phyloP scores from a whole-genome alignment of 208 protist genomes.

The Wallacemonas sp. region DNA sequence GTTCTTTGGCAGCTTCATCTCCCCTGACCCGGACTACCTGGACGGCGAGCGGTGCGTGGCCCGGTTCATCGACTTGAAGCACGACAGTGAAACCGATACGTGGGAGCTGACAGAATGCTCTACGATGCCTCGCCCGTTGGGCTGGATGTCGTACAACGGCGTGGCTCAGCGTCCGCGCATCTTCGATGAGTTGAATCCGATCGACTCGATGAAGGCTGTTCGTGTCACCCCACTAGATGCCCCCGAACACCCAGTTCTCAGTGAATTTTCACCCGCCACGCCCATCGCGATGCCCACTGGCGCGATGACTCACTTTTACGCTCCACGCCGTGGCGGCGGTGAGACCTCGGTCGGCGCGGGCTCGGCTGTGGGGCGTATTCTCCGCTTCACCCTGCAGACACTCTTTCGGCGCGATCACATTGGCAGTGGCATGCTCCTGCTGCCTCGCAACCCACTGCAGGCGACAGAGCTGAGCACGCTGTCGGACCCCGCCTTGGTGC shows the following conservation, averaged over 20 bases:
- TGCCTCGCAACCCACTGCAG: conserved; percentile 55
- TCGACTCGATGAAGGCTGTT: conserved; percentile 30
- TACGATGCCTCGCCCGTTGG: conserved; percentile 25
- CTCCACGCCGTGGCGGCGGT: conserved; percentile 28
- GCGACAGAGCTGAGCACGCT: conserved; percentile 23
- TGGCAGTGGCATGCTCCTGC: conserved; percentile 26
- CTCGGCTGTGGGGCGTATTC: conserved; percentile 44
- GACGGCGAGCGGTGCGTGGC: conserved; percentile 63
- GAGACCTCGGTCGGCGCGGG: conserved; percentile 41
- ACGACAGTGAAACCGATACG: conserved; percentile 24
- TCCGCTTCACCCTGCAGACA: conserved; percentile 58
- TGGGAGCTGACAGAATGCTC: conserved; percentile 38
- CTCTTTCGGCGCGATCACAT: conserved; percentile 49
- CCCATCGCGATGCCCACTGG: conserved; percentile 29
- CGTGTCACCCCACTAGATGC: conserved; percentile 39
- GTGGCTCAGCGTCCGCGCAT: conserved; percentile 39
- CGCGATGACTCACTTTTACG: conserved; percentile 23
- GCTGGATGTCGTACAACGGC: conserved; percentile 64
- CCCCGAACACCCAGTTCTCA: conserved; percentile 40
- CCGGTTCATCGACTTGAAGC: conserved; percentile 36
- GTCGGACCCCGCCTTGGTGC: conserved; percentile 19
- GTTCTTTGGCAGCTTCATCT: conserved; percentile 48
- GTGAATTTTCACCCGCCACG: conserved; percentile 27
- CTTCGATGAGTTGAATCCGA: conserved; percentile 36
- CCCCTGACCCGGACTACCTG: conserved; percentile 43